Evolutionary conservation across 2,329 filamentous ascomycete genomes (phyloP).

Genomic region (Cytospora schulzeri): DNA sequence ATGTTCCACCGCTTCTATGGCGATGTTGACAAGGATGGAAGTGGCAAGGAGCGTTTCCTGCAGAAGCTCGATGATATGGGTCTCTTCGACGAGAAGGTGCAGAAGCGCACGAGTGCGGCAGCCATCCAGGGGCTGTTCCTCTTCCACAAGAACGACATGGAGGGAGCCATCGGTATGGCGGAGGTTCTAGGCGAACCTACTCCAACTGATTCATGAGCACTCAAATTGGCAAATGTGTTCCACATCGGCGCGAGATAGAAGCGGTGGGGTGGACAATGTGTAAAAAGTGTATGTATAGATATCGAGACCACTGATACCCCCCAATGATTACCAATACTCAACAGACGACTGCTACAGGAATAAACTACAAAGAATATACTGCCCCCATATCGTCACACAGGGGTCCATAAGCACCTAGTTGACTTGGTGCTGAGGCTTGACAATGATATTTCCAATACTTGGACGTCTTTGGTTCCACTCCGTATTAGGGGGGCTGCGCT

Average conservation of each 20-base stretch:
- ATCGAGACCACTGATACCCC: slow-evolving; percentile 15
- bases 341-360: neutral
- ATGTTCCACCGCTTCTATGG: slow-evolving; percentile 97
- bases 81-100: slow-evolving; percentile 61
- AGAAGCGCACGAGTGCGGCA: slow-evolving; percentile 75
- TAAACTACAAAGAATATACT: neutral
- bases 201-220: slow-evolving; percentile 17
- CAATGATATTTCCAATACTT: neutral
- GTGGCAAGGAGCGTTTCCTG: slow-evolving; percentile 70
- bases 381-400: too few relatives aligned
- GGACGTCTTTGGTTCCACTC: neutral
- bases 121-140: slow-evolving; percentile 92
- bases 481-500: slow-evolving; percentile 15
- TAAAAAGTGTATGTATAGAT: slow-evolving; percentile 4
- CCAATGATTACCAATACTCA: neutral
- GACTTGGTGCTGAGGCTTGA: too few relatives aligned
- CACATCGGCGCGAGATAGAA: neutral
- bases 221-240: neutral
- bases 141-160: slow-evolving; percentile 90
- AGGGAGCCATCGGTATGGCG: slow-evolving; percentile 82
- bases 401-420: neutral
- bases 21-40: slow-evolving; percentile 69
- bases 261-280: neutral
- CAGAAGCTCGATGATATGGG: slow-evolving; percentile 68
- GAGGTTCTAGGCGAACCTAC: slow-evolving; percentile 52